Evolutionary conservation across 2,329 filamentous ascomycete genomes (phyloP).

Genomic region (Mycogone perniciosa): DNA sequence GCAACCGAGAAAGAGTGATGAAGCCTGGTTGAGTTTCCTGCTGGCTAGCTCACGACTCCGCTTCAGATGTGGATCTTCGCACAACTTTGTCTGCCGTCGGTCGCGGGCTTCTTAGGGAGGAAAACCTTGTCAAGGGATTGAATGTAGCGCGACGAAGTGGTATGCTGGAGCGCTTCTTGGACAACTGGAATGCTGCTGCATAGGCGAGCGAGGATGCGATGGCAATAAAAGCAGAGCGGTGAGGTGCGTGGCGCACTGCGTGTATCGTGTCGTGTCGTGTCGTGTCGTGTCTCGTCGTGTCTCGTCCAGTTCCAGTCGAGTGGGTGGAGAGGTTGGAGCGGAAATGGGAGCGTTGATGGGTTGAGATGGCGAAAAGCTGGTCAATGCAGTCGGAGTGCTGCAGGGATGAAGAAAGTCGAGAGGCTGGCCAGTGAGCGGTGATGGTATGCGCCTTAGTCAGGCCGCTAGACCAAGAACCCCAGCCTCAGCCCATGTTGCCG

Average conservation of each 20-base stretch:
- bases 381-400: conserved; percentile 1
- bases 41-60: conserved; percentile 3
- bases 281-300: neutral
- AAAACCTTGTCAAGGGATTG: neutral
- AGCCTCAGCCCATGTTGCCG: neutral
- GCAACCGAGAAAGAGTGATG: neutral
- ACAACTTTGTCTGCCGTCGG: neutral
- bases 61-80: conserved; percentile 6
- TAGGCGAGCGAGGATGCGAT: neutral
- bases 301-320: neutral
- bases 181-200: neutral
- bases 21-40: neutral
- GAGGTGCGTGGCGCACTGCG: neutral
- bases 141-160: too few species aligned
- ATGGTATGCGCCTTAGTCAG: neutral
- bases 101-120: neutral
- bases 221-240: neutral
- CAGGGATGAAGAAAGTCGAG: conserved; percentile 8
- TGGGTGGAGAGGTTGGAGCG: neutral
- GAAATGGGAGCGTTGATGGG: neutral
- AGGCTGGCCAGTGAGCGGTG: conserved; percentile 3
- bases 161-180: neutral
- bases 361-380: neutral
- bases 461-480: neutral
- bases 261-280: neutral